Conservation (phyloP, 805 yeast species). For the Ogataea ganodermae region DNA sequence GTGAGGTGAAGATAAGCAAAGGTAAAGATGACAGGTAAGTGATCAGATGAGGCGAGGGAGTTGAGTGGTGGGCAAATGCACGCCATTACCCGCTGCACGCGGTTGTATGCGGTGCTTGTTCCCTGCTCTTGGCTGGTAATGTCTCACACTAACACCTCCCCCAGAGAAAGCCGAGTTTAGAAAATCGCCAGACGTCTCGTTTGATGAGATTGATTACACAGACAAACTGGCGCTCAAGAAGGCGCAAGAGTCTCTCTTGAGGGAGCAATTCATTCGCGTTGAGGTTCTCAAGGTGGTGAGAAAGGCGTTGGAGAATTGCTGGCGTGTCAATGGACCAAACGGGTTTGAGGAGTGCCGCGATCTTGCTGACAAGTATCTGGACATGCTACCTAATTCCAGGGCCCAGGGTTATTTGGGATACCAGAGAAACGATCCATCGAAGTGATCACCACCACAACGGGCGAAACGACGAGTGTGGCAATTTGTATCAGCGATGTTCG, state of each 20-base stretch:
- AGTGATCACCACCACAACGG: slow-evolving; percentile 38
- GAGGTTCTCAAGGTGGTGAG: slow-evolving; percentile 68
- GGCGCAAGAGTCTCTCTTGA: slow-evolving; percentile 76
- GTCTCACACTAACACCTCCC: neutral
- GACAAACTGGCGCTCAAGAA: slow-evolving; percentile 60
- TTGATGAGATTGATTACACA: slow-evolving; percentile 78
- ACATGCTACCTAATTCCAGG: slow-evolving; percentile 69
- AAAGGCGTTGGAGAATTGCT: slow-evolving; percentile 75
- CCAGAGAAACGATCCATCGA: slow-evolving; percentile 85
- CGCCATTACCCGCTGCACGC: too few relatives aligned
- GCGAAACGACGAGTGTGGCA: neutral
- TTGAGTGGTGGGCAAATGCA: too few relatives aligned
- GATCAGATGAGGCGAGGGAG: neutral
- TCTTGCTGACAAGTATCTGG: slow-evolving; percentile 73
- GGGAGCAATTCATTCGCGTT: slow-evolving; percentile 78
- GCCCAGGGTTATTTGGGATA: slow-evolving; percentile 79
- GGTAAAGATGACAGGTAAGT: slow-evolving; percentile 4
- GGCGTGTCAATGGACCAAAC: slow-evolving; percentile 59
- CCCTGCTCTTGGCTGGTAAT: too few relatives aligned
- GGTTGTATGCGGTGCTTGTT: too few relatives aligned
- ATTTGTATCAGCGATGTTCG: too few relatives aligned
- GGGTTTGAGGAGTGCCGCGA: slow-evolving; percentile 80
- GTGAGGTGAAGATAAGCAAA: neutral
- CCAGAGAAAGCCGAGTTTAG: slow-evolving; percentile 18
- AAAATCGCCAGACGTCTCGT: slow-evolving; percentile 70